phyloP scores from a whole-genome alignment of 805 yeast genomes.

The Suhomyces kilbournensis region DNA sequence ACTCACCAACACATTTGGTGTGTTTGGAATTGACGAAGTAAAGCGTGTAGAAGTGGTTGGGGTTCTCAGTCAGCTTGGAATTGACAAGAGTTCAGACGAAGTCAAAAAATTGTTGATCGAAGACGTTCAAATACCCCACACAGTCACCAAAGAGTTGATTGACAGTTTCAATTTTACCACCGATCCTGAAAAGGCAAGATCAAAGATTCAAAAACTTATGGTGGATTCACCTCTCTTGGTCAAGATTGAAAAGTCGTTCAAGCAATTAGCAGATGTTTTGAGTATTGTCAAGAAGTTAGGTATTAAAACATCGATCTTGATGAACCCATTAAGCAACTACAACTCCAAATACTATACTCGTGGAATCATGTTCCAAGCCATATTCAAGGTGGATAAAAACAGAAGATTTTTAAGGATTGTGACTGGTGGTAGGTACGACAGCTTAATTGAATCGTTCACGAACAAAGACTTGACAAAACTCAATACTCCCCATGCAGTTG shows the following conservation, averaged over 20 bases:
- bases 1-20: slow-evolving; percentile 65
- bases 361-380: slow-evolving; percentile 87
- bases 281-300: slow-evolving; percentile 56
- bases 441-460: slow-evolving; percentile 62
- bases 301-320: slow-evolving; percentile 51
- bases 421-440: slow-evolving; percentile 93
- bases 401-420: slow-evolving; percentile 54
- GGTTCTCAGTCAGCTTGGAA: slow-evolving; percentile 72
- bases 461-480: slow-evolving; percentile 35
- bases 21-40: slow-evolving; percentile 60
- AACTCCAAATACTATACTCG: slow-evolving; percentile 74
- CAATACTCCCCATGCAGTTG: slow-evolving; percentile 59
- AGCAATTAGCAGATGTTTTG: slow-evolving; percentile 59
- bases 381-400: slow-evolving; percentile 58
- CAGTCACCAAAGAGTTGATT: slow-evolving; percentile 77
- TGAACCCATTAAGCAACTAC: slow-evolving; percentile 83
- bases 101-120: slow-evolving; percentile 39
- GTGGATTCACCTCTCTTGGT: slow-evolving; percentile 64
- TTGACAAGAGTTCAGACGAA: slow-evolving; percentile 61
- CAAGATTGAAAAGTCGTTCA: slow-evolving; percentile 60
- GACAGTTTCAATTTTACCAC: slow-evolving; percentile 69
- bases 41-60: slow-evolving; percentile 67
- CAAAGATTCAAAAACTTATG: slow-evolving; percentile 65
- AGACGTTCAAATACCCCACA: slow-evolving; percentile 74
- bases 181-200: slow-evolving; percentile 62